phyloP scores from a whole-genome alignment of 345 rosid genomes.

The Linum usitatissimum region DNA sequence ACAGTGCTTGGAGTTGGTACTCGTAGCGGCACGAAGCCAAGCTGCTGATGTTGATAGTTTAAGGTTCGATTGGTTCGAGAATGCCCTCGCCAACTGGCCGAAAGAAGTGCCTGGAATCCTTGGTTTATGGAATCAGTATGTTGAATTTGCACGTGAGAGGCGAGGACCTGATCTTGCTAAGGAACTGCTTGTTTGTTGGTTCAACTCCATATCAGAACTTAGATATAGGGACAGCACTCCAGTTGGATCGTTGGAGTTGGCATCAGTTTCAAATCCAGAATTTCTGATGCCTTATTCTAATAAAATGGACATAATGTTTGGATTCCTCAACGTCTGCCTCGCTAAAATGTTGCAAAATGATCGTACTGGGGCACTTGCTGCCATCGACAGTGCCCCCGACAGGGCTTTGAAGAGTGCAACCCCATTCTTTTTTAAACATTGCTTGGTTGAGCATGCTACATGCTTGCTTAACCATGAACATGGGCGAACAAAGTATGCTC shows the following conservation, averaged over 20 bases:
- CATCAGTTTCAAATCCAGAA: conserved; percentile 25
- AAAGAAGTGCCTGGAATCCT: conserved; percentile 54
- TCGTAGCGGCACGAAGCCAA: conserved; percentile 50
- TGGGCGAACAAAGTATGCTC: conserved; percentile 23
- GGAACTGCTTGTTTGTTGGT: conserved; percentile 61
- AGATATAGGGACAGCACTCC: conserved; percentile 13
- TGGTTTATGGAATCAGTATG: conserved; percentile 88
- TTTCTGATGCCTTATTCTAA: conserved; percentile 14
- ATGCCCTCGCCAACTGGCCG: conserved; percentile 54
- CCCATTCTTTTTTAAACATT: conserved; percentile 37
- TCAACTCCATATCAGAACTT: conserved; percentile 37
- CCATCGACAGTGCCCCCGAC: conserved; percentile 55
- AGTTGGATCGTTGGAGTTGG: conserved; percentile 13
- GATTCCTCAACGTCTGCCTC: conserved; percentile 67
- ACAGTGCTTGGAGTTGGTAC: conserved; percentile 52
- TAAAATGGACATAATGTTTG: conserved; percentile 52
- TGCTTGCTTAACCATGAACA: conserved; percentile 33
- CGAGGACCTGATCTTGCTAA: conserved; percentile 41
- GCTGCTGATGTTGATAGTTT: conserved; percentile 24
- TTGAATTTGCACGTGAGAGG: conserved; percentile 48
- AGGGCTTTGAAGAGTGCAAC: conserved; percentile 42
- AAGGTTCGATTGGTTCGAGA: conserved; percentile 47
- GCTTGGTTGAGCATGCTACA: conserved; percentile 63
- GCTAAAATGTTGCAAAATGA: conserved; percentile 47
- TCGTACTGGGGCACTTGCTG: conserved; percentile 32